Evolutionary conservation across 2,329 filamentous ascomycete species (phyloP).

Genomic region (Apiospora hydei): DNA sequence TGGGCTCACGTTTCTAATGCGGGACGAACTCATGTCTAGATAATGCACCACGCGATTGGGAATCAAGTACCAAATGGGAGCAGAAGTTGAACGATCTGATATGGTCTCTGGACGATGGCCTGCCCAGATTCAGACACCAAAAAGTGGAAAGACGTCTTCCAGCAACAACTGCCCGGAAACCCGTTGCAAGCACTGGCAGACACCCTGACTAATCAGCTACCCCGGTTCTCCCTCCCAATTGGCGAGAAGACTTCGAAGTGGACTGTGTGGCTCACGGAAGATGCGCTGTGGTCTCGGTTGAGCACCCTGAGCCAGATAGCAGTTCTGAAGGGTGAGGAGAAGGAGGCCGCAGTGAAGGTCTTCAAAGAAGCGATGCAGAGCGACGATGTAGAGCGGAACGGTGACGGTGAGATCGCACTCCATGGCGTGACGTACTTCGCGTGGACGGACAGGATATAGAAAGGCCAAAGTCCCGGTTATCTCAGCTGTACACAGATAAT

Average conservation of each 20-base stretch:
- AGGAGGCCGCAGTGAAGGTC: constrained; percentile 54
- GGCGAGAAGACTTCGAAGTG: constrained; percentile 63
- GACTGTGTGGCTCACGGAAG: constrained; percentile 63
- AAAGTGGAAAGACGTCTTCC: constrained; percentile 71
- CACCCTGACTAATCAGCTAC: constrained; percentile 47
- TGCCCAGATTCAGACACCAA: constrained; percentile 69
- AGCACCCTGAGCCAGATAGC: constrained; percentile 74
- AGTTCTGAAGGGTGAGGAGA: constrained; percentile 59
- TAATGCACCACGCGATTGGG: constrained; percentile 67
- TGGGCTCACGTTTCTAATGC: neutral
- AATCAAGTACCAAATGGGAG: constrained; percentile 67
- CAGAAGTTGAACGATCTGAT: constrained; percentile 66
- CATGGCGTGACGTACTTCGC: constrained; percentile 70
- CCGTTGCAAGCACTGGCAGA: constrained; percentile 59
- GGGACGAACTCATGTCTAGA: constrained; percentile 46
- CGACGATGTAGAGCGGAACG: constrained; percentile 64
- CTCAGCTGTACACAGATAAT: neutral
- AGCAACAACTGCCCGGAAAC: constrained; percentile 60
- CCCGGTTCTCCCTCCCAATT: constrained; percentile 67
- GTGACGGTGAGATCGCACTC: constrained; percentile 66
- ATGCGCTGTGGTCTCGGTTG: constrained; percentile 69
- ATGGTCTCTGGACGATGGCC: constrained; percentile 60
- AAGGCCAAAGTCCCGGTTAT: neutral
- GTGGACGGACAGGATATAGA: constrained; percentile 63
- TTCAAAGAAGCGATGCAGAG: constrained; percentile 62